These are phyloP conservation scores for Penicillium sp. DNA, from an alignment of 2,329 filamentous ascomycete genomes.

Conservation along the genomic window DNA sequence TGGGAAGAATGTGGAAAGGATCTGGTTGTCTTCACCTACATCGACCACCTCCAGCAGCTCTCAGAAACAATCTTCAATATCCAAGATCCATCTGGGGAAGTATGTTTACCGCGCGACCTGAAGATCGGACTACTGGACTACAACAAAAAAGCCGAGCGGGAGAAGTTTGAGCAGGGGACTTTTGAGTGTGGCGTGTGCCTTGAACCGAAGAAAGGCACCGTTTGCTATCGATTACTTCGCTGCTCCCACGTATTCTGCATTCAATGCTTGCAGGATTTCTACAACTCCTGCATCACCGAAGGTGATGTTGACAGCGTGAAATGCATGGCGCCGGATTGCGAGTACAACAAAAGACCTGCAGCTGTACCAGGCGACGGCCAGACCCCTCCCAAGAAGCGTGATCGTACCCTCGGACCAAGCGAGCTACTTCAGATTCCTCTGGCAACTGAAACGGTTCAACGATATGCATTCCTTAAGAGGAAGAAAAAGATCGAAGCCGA, in stretches of 20 bases:
- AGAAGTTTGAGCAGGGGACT: slow-evolving; percentile 76
- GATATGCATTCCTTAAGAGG: slow-evolving; percentile 86
- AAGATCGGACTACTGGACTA: slow-evolving; percentile 75
- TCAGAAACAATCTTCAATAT: slow-evolving; percentile 56
- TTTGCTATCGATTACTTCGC: slow-evolving; percentile 75
- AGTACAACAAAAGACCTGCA: slow-evolving; percentile 54
- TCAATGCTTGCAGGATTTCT: slow-evolving; percentile 84
- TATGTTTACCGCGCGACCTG: slow-evolving; percentile 48
- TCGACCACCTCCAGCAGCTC: slow-evolving; percentile 58
- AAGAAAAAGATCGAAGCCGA: slow-evolving; percentile 91
- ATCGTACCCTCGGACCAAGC: slow-evolving; percentile 71
- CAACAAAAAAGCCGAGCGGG: slow-evolving; percentile 69
- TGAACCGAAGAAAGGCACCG: slow-evolving; percentile 83
- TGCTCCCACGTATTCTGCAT: slow-evolving; percentile 92
- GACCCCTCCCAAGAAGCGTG: slow-evolving; percentile 56
- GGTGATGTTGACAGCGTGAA: slow-evolving; percentile 76
- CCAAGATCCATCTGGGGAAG: slow-evolving; percentile 35
- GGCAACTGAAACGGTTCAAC: slow-evolving; percentile 68
- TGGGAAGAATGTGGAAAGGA: slow-evolving; percentile 61
- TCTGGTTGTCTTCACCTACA: slow-evolving; percentile 58
- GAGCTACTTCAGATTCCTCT: slow-evolving; percentile 78
- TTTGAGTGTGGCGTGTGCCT: slow-evolving; percentile 87
- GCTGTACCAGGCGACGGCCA: slow-evolving; percentile 25
- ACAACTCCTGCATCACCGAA: slow-evolving; percentile 80
- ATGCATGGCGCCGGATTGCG: slow-evolving; percentile 77